Percentiles rank a stretch among this genome's conserved stretches.
Conservation (phyloP, 345 rosid genomes). For the Euphorbia lathyris region DNA sequence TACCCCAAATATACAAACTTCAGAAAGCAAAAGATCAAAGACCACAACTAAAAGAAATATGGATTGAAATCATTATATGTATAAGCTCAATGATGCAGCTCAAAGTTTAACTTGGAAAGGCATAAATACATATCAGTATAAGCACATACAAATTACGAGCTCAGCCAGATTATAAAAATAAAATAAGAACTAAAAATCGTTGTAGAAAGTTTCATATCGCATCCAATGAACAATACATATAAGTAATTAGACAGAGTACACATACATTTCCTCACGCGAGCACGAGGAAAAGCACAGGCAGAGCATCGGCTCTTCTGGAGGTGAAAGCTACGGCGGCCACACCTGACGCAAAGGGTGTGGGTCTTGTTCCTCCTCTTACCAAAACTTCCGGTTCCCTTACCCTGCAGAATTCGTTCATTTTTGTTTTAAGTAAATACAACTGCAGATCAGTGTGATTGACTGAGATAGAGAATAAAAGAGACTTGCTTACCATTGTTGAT, state of each 20-base stretch:
- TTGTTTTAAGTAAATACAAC: too few relatives aligned
- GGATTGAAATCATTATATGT: background rate
- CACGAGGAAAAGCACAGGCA: slow-evolving; percentile 90
- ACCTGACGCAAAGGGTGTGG: slow-evolving; percentile 94
- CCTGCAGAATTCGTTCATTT: slow-evolving; percentile 34
- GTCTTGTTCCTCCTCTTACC: slow-evolving; percentile 99
- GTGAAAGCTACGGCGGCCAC: slow-evolving; percentile 98
- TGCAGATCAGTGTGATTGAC: background rate
- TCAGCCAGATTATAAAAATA: background rate
- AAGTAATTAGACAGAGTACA: background rate
- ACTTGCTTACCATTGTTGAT: slow-evolving; percentile 21
- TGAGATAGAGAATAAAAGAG: background rate
- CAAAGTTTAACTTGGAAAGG: background rate
- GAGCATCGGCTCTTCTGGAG: slow-evolving; percentile 97
- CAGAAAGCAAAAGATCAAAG: background rate
- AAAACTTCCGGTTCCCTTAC: slow-evolving; percentile 96
- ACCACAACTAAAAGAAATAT: background rate
- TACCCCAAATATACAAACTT: background rate
- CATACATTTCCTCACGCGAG: slow-evolving; percentile 94
- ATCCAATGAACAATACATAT: background rate
- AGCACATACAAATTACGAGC: too few relatives aligned
- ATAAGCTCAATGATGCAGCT: background rate
- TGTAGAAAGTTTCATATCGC: background rate
- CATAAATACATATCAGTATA: background rate
- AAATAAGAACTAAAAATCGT: background rate